Conservation (phyloP, 345 rosid species). For the Diplotaxis tenuifolia region DNA sequence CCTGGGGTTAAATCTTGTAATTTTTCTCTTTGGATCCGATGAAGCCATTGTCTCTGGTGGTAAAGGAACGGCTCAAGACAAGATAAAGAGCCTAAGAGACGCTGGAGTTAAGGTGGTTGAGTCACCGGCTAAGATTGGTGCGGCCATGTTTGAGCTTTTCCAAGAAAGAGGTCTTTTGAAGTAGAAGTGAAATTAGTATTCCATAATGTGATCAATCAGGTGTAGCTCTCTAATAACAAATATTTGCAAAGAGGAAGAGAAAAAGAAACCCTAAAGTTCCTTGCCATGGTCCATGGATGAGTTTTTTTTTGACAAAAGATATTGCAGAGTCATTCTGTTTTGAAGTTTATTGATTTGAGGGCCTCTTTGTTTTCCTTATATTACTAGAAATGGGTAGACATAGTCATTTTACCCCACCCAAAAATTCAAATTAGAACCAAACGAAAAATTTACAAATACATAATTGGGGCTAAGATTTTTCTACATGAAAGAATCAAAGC, state of each 20-base stretch:
- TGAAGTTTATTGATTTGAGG: background rate
- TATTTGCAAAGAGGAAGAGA: slow-evolving; percentile 3
- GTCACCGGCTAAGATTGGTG: slow-evolving; percentile 90
- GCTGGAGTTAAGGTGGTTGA: slow-evolving; percentile 92
- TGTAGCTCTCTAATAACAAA: slow-evolving; percentile 5
- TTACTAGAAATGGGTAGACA: too few species aligned
- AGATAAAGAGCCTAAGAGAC: slow-evolving; percentile 74
- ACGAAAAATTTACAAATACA: too few species aligned
- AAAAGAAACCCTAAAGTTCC: background rate
- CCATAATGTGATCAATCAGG: background rate
- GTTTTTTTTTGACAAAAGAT: too few species aligned
- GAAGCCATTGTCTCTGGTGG: slow-evolving; percentile 96
- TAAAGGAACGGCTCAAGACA: slow-evolving; percentile 95
- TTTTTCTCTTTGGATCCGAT: background rate
- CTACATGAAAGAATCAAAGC: too few species aligned
- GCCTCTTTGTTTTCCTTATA: too few species aligned
- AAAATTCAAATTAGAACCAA: too few species aligned
- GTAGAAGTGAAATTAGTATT: background rate
- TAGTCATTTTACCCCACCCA: too few species aligned
- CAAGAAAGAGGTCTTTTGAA: slow-evolving; percentile 67
- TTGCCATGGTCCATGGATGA: slow-evolving; percentile 3
- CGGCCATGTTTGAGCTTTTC: slow-evolving; percentile 73
- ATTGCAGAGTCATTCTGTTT: too few species aligned
- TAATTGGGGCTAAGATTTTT: too few species aligned
- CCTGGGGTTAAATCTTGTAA: background rate